Percentiles rank a stretch among this genome's conserved stretches.
These are phyloP conservation scores for Boletus reticuloceps DNA, from an alignment of 768 basidiomycete genomes.

Conservation along the genomic window DNA sequence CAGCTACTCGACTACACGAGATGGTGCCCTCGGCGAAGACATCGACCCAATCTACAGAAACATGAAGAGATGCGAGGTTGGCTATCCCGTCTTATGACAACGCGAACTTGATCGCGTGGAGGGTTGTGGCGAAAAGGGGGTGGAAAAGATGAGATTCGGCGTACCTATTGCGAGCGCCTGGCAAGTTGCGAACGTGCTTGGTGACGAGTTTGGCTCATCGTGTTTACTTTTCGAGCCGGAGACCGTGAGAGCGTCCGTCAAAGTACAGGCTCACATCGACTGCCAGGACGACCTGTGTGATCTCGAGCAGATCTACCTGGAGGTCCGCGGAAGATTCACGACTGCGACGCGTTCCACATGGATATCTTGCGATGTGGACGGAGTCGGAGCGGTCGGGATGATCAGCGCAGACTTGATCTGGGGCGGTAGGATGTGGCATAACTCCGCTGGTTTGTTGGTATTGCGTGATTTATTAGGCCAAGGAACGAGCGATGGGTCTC, in stretches of 20 bases:
- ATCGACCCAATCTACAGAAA: conserved; percentile 11
- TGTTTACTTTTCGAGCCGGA: conserved; percentile 21
- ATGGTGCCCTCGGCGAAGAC: conserved; percentile 11
- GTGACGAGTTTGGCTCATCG: conserved; percentile 2
- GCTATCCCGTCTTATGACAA: conserved; percentile 3
- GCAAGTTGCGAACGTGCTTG: conserved; percentile 6
- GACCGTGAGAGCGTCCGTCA: conserved; percentile 1
- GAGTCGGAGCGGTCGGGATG: conserved; percentile 28
- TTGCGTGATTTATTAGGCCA: conserved; percentile 12
- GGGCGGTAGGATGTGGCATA: conserved; percentile 19
- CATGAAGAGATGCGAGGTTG: conserved; percentile 2
- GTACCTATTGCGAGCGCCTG: conserved; percentile 13
- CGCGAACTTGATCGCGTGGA: conserved; percentile 5
- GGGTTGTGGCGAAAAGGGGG: conserved; percentile 27
- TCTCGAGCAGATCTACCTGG: conserved; percentile 26
- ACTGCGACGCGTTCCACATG: conserved; percentile 25
- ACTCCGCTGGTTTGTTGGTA: conserved; percentile 16
- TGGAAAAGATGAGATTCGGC: conserved; percentile 23
- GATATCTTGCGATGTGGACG: conserved; percentile 31
- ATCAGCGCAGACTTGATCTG: conserved; percentile 25
- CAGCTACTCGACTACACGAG: not conserved
- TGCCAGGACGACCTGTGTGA: conserved; percentile 19
- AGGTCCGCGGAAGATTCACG: conserved; percentile 34
- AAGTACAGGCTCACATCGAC: conserved; percentile 13
- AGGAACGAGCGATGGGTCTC: not conserved